Evolutionary conservation across 768 basidiomycete genomes (phyloP), one percentile per base, ranked within the genome.

Genomic region (Lactarius vividus): DNA sequence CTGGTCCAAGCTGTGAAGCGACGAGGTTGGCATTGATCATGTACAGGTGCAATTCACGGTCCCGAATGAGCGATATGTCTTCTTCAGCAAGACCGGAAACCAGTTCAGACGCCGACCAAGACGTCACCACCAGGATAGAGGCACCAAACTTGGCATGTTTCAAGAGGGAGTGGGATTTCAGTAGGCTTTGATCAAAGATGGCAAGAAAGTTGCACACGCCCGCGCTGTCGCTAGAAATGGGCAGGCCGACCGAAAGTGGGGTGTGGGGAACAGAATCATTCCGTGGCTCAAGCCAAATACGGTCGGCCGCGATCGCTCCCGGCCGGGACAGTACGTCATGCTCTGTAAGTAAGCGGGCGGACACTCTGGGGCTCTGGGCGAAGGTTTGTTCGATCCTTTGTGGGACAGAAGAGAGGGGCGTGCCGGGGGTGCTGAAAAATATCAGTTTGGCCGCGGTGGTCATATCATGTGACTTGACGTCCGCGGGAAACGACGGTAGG

Each of bases 41-140:
- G 74, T 83, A 91, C 10, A 91, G 67, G 39, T 79, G 84, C 10
- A 89, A 76, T 65, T 83, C 76, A 44, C 85, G 85, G 56, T 83
- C 78, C 39, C 76, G 70, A 69, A 90, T 79, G 54, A 82, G 71
- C 16, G 77, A 72, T 42, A 81, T 73, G 60, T 82, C 80, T 11
- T 82, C 77, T 15, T 80, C 67, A 1, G 88, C 81, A 44, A 96
- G 80, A 73, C 87, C 94, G 53, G 85, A 79, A 6, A 82, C 74
- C 42, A 97, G 79, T 72, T 98, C 95, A 15, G 85, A 83, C 31
- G 82, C 72, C 3, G 88, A 82, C 94, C 94, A 97, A 20, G 85
- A 76, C 2, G 94, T 86, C 59, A 84, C 76, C 61, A 96, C 75
- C 62, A 98, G 84, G 39, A 97, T 83, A 9, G 87, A 78, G 0